Evolutionary conservation across 2,329 filamentous ascomycete species (phyloP), one percentile per base, ranked within the genome.

Genomic region (Diaporthe sp.): DNA sequence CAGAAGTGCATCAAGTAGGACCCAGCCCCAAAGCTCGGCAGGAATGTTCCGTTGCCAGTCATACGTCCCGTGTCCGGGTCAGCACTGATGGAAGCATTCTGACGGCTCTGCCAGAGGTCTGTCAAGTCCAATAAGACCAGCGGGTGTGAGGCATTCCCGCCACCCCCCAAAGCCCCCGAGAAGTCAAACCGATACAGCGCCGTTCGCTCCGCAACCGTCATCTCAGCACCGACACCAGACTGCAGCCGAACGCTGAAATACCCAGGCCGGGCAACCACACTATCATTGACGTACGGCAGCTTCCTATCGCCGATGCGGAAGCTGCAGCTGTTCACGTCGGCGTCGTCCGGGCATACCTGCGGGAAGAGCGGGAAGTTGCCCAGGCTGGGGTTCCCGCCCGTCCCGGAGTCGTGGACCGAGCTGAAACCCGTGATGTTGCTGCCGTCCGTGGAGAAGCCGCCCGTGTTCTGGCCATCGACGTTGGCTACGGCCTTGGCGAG

Each of bases 101-200:
- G 86, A 0, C 84, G 81, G 60, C 88, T 87, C 74, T 88, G 83
- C 39, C 90, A 88, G 4, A 93, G 82, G 79, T 93, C 92, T n/a
- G 87, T 88, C 34, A 93, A 81, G 74, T 93, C 91, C 1, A 91
- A 84, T 7, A 92, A 80, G 19, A 93, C 85, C 10, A 92, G 82
- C 0, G 91, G 91, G 31, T 84, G 82, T 19, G 81, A 79, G 3
- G 79, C 79, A 70, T 77, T 77, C 17, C 73, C 72, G 4, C 55
- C 73, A 55, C 15, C 34, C 7, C 22, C 78, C 17, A 83, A 82
- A 4, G 82, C 80, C 12, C 82, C 83, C 25, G 90, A 88, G 76
- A 92, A 93, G 0, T 86, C 88, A 77, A 93, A 91, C 4, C 87
- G 85, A 79, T 92, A 92, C n/a, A 93, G 80, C 3, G 91, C 90